Base-by-base conservation (phyloP, 2,329 filamentous ascomycete species). In the Fusarium pseudonygamai region DNA sequence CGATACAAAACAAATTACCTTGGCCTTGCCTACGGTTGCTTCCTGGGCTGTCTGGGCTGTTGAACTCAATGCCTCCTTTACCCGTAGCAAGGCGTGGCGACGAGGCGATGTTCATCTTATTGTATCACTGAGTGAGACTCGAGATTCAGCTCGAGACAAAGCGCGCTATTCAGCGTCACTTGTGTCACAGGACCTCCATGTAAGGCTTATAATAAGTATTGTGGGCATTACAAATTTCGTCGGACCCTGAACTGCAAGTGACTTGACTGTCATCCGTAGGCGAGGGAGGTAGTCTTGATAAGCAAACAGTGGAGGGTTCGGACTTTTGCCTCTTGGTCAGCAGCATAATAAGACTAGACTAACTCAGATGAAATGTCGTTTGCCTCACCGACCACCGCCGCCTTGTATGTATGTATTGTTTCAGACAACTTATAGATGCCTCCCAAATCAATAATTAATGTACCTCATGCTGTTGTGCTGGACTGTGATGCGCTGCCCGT, bases 31-130 rank as follows among this genome's bases (percentile, higher is more conserved):
- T n/a, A 53, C 24, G 50, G 32, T 26, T 52, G 32, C 49, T 52
- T 52, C 22, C 49, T 26, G 49, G 32, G 42, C n/a, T 53, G 50
- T 39, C 36, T 37, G 10, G 37, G 47, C 47, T 53, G 50, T 28
- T 39, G 50, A 53, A 39, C 50, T 53, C 55, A 64, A 73, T 74
- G 67, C 69, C 74, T 75, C 62, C 36, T 69, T 65, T 75, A 77
- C 60, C 65, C 74, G 64, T 59, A 22, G 36, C 26, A 59, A 22
- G 34, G 60, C 26, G 32, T 28, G 37, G 47, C n/a, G 40, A 34
- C 22, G 26, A 43, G 28, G 20, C 32, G 56, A 32, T 36, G 6
- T n/a, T 57, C 56, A 47, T 52, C 30, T 40, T 32, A 28, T 49
- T 69, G 64, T 43, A 64, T 69, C 65, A 46, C 45, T 30, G 14